Evolutionary conservation across 805 yeast species (phyloP), one percentile per base, ranked within the genome.

Genomic region (Lipomyces oligophaga): DNA sequence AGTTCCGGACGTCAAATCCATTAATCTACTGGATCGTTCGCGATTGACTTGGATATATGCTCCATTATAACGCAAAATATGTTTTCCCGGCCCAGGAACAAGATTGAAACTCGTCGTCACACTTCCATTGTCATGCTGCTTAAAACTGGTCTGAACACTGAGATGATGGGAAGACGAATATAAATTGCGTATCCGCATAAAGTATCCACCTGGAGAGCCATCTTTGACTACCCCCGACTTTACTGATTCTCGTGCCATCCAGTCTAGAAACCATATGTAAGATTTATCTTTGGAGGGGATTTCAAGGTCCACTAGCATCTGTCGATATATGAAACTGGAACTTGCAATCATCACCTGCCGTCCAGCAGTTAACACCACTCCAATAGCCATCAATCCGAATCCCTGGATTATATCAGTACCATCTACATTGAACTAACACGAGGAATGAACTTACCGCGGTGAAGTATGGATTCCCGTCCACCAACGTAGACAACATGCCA

Each of bases 21-120:
- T 76, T 63, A 93, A 73, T 52, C 90, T 78, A 4, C 93, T 93
- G 1, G 95, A 84, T 58, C 98, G 75, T 63, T 93, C 97, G 48
- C 98, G 77, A 57, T 81, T 85, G 18, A 93, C 87, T 49, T 83
- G 73, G 77, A 93, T 84, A 68, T 80, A 88, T 0, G 96, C 95
- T 6, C 90, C 90, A 57, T 81, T 76, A 67, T 90, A 93, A 53
- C 77, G 72, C 49, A 93, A 79, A 68, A 90, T 73, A 65, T 93
- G 98, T 58, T 83, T 85, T 3, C 98, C 98, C 0, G 97, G 97
- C 19, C 98, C 98, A 0, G 98, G 98, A 13, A 93, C 97, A 45
- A 93, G 76, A 38, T 87, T 79, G 64, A 93, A 89, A 48, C 80
- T 84, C 2, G 98, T 87, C 7, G 83, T 74, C 1, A 88, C 85